Base-by-base conservation (phyloP, 495 filamentous ascomycete species). In the Neurospora discreta region DNA sequence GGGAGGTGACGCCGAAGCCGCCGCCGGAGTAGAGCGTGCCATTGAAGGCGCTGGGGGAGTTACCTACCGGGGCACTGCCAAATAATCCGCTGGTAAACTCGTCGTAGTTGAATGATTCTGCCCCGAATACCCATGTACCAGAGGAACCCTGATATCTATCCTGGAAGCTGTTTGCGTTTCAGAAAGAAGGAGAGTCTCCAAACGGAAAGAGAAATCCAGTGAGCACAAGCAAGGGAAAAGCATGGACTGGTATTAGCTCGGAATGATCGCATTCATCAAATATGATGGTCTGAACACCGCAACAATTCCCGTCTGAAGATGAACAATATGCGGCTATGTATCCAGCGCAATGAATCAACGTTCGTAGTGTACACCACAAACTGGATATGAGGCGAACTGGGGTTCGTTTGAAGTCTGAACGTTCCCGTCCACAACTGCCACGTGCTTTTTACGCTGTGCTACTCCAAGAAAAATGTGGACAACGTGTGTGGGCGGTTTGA, bases 1-100 rank as follows among this genome's bases (percentile, higher is more conserved):
- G 86, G 6, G 85, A 83, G 4, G 86, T 86, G 1, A 85, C 85
- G 0, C 89, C 89, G 0, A 87, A 90, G 8, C 89, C 87, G 30
- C 87, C 88, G 36, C 88, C 89, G 2, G 84, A 83, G 42, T 86
- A 78, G 16, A 90, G 73, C 0, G 90, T 91, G 1, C 88, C 87
- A 52, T 84, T 81, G 9, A 74, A 58, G n/a, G 81, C 82, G 39
- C 83, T 81, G n/a, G 72, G 39, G 4, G 76, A 75, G n/a, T n/a
- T 71, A 8, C 65, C 69, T 16, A 42, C 26, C 4, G 60, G 30
- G 10, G 36, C 67, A 16, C 40, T 26, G 39, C 77, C 74, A 6
- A 75, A 71, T 72, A 80, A 78, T 1, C 69, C 70, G 26, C 6
- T 65, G 3, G 15, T 16, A 13, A 79, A 74, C 39, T 81, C 76